phyloP scores from a whole-genome alignment of 129 eudicot species.

The Artemisia argyi region DNA sequence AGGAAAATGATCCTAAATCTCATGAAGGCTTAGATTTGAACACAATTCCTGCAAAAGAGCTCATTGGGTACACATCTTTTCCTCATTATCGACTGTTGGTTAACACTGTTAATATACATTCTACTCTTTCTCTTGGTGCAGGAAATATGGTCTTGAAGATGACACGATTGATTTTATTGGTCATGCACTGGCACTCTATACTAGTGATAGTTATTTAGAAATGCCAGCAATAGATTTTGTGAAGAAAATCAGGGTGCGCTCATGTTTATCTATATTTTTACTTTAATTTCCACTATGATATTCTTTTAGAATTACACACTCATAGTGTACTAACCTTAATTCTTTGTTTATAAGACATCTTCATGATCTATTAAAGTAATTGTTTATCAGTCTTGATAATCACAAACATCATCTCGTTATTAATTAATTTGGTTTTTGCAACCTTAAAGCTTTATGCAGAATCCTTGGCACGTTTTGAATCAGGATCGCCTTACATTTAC shows the following conservation, averaged over 20 bases:
- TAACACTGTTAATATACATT: no score
- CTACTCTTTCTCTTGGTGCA: conserved; percentile 31
- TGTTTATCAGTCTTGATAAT: neutral
- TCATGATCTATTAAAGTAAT: neutral
- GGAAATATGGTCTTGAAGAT: conserved; percentile 95
- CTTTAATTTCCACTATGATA: conserved; percentile 6
- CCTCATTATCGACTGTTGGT: neutral
- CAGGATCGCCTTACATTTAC: conserved; percentile 91
- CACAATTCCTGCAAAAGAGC: conserved; percentile 64
- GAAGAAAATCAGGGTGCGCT: conserved; percentile 76
- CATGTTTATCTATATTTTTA: conserved; percentile 3
- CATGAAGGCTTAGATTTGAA: conserved; percentile 73
- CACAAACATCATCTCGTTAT: neutral
- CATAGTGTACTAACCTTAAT: neutral
- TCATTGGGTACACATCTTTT: conserved; percentile 51
- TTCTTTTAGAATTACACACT: conserved; percentile 4
- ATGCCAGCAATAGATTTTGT: conserved; percentile 82
- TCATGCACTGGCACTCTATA: conserved; percentile 88
- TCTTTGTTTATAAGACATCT: neutral
- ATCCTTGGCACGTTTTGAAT: conserved; percentile 83
- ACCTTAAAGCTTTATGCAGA: conserved; percentile 81
- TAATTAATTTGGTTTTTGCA: conserved; percentile 1
- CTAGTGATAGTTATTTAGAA: conserved; percentile 68
- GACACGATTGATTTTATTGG: conserved; percentile 91
- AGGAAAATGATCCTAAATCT: conserved; percentile 81